phyloP scores from a whole-genome alignment of 805 yeast genomes.

The Pichia cephalocereana region DNA sequence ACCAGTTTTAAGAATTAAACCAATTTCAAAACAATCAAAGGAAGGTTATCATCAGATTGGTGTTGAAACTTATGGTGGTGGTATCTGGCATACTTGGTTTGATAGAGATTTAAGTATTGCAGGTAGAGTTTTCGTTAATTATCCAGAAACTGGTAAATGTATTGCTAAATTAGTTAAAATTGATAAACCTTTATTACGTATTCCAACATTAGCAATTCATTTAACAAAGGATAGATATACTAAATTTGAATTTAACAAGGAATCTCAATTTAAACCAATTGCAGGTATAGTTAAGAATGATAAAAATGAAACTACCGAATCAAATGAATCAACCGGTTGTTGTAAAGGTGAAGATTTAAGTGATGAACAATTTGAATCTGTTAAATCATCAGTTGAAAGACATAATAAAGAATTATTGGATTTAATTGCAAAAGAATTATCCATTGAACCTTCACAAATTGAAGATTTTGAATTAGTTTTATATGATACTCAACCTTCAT shows the following conservation, averaged over 20 bases:
- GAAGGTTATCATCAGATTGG: slow-evolving; percentile 87
- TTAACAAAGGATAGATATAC: slow-evolving; percentile 65
- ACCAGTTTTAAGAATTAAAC: slow-evolving; percentile 83
- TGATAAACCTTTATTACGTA: slow-evolving; percentile 75
- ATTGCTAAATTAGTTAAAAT: slow-evolving; percentile 69
- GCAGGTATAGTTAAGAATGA: slow-evolving; percentile 43
- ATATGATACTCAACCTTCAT: slow-evolving; percentile 76
- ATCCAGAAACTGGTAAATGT: slow-evolving; percentile 34
- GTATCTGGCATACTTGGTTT: slow-evolving; percentile 95
- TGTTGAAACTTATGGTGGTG: slow-evolving; percentile 93
- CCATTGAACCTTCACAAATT: slow-evolving; percentile 43
- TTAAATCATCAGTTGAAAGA: slow-evolving; percentile 57
- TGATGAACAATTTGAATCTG: slow-evolving; percentile 51
- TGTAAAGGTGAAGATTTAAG: slow-evolving; percentile 42
- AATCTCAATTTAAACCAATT: slow-evolving; percentile 77
- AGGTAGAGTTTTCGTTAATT: slow-evolving; percentile 74
- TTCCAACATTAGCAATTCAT: slow-evolving; percentile 93
- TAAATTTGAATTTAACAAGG: slow-evolving; percentile 84
- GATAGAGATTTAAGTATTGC: slow-evolving; percentile 89
- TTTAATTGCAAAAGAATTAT: slow-evolving; percentile 57
- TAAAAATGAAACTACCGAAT: background rate
- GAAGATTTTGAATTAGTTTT: slow-evolving; percentile 86
- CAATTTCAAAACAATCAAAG: slow-evolving; percentile 57
- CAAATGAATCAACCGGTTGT: slow-evolving; percentile 25
- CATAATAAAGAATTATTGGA: slow-evolving; percentile 68